Evolutionary conservation across 2,329 filamentous ascomycete genomes (phyloP).

Genomic region (Penicillium psychrosexuale): DNA sequence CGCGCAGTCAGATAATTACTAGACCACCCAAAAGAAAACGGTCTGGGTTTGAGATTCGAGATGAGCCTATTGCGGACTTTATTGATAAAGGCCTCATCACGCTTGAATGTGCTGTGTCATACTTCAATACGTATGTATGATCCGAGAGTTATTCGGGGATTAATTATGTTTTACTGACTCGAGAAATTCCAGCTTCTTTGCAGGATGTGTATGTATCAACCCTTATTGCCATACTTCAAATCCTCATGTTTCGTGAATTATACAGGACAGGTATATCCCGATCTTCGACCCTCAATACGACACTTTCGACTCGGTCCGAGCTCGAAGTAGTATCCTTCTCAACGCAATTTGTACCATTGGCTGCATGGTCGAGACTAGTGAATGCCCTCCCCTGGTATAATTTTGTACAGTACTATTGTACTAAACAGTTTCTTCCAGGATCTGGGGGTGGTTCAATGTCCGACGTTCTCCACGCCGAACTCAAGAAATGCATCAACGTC

Average conservation of each 20-base stretch:
- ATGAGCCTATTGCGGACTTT: constrained; percentile 36
- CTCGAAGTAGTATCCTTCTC: constrained; percentile 51
- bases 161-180: neutral
- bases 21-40: constrained; percentile 27
- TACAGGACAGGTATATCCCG: constrained; percentile 49
- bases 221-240: neutral
- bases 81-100: constrained; percentile 36
- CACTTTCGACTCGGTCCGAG: constrained; percentile 46
- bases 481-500: constrained; percentile 46
- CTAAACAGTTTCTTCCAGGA: constrained; percentile 14
- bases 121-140: constrained; percentile 31
- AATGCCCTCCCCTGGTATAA: neutral
- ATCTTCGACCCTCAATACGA: constrained; percentile 49
- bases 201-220: constrained; percentile 33
- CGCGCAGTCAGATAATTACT: neutral
- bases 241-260: neutral
- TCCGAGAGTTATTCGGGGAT: neutral
- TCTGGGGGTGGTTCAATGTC: constrained; percentile 33
- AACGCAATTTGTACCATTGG: constrained; percentile 54
- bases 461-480: constrained; percentile 46
- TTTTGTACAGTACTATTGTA: neutral
- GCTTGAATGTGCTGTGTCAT: constrained; percentile 32
- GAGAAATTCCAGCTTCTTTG: constrained; percentile 31
- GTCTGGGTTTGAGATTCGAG: constrained; percentile 34
- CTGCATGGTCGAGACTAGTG: constrained; percentile 43